Conservation (phyloP, 805 yeast genomes). For the Komagataella populi region DNA sequence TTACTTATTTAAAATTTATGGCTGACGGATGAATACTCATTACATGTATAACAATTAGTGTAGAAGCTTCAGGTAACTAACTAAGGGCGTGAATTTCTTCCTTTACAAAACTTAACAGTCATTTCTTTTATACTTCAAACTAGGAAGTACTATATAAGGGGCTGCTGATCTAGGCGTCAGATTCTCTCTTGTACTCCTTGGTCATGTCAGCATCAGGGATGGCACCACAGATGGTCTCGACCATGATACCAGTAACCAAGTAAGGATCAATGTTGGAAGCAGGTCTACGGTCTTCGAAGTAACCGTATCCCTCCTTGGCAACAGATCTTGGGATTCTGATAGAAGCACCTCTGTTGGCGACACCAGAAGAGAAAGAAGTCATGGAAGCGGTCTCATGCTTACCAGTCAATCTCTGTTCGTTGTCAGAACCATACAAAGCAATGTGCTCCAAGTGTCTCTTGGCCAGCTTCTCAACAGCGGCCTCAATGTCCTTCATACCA, state of each 20-base stretch:
- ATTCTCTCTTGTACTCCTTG: slow-evolving; percentile 77
- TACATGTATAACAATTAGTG: not conserved
- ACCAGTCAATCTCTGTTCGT: slow-evolving; percentile 92
- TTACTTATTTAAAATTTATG: not conserved
- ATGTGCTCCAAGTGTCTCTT: slow-evolving; percentile 96
- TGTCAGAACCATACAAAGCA: slow-evolving; percentile 89
- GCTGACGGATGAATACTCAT: not conserved
- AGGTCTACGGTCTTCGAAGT: slow-evolving; percentile 99
- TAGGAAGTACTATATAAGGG: not conserved
- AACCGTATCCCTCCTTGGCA: slow-evolving; percentile 95
- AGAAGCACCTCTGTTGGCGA: slow-evolving; percentile 99
- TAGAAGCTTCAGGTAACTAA: not conserved
- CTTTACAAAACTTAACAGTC: not conserved
- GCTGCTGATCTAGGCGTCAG: slow-evolving; percentile 4
- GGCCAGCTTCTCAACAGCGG: slow-evolving; percentile 84
- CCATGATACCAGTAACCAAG: slow-evolving; percentile 96
- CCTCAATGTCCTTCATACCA: slow-evolving; percentile 91
- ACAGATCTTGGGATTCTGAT: slow-evolving; percentile 98
- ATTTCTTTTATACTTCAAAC: not conserved
- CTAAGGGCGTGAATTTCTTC: not conserved
- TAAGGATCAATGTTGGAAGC: slow-evolving; percentile 99
- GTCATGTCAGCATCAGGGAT: slow-evolving; percentile 92
- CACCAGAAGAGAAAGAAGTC: slow-evolving; percentile 88
- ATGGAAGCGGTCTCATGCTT: slow-evolving; percentile 96
- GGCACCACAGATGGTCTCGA: slow-evolving; percentile 91